Evolutionary conservation across 306 rosid genomes (phyloP), one percentile per base, ranked within the genome.

Genomic region (Pterocarpus macrocarpus): DNA sequence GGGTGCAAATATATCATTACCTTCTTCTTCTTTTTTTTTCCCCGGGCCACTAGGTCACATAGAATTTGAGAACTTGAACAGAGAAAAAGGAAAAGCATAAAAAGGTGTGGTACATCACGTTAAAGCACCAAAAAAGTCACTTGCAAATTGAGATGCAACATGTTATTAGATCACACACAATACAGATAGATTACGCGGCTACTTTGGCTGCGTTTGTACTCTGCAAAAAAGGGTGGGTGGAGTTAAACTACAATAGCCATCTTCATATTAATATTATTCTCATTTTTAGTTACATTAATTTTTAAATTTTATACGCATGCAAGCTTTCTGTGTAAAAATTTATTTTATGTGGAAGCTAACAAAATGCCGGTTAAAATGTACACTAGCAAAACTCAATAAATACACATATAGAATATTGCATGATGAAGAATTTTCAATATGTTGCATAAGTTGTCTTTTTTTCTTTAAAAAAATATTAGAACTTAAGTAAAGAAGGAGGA

Each of bases 41-140:
- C 11, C 6, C 17, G 4, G 0, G 62, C 61, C 32, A 14, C 45
- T 22, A 33, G 33, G 34, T 52, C 35, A 71, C 64, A 15, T 49
- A 49, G 28, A 8, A 4, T 47, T 30, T 69, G 73, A 47, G 35
- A 33, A 14, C 49, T 58, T 28, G 53, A 58, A n/a, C 14, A 58
- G 13, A 32, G 44, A 64, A 56, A 57, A 78, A 17, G 66, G 5
- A 2, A 58, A 55, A 78, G 57, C 68, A 57, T 52, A 30, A 55
- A 56, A 68, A 57, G 62, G 16, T 44, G 68, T 13, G 69, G 16
- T 44, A n/a, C 70, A 13, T 71, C 83, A 72, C 83, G 79, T 64
- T 83, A 83, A 78, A 71, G 71, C 64, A 50, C 47, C 8, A 3
- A 73, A 38, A 62, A 63, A 34, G 65, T 14, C 14, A 80, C 47